Evolutionary conservation across 2,329 filamentous ascomycete species (phyloP), one percentile per base, ranked within the genome.

Genomic region (Xylaria sp.): DNA sequence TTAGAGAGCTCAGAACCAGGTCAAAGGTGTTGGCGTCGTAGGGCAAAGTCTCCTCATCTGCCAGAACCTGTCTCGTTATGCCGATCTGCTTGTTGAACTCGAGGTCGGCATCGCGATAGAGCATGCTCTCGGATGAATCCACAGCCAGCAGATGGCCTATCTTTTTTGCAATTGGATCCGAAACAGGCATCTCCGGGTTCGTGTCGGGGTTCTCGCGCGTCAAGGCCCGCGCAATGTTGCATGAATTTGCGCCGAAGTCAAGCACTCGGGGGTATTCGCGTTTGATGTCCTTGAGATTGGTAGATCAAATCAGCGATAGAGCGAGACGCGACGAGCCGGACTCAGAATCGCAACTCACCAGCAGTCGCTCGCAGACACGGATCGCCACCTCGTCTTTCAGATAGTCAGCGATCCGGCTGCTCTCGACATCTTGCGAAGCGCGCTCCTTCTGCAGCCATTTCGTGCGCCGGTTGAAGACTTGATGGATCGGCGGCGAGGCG

Each of bases 401-500:
- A 78, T 98, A 98, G 82, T 98, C 96, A 28, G 94, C 91, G 76
- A 92, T 88, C 18, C 95, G 88, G 78, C 94, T 94, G 71, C 86
- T 82, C 72, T 93, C 88, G 10, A 87, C 83, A 78, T 95, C 85
- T 55, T 85, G 79, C 0, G 93, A 94, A 0, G 94, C 92, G 70
- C 95, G 89, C 80, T 98, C 94, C 80, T 94, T 97, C 79, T 99
- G 96, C 58, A 96, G 83, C 85, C 92, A 94, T 85, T 99, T 99
- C 25, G 91, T 89, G 74, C 88, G 88, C 70, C 90, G 89, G 82
- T 97, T 97, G 88, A 99, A 99, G 80, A 99, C 92, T 74, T 98
- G 91, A 74, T 97, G 89, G 46, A 90, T 89, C 31, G 94, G 92
- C 49, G 89, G 89, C 69, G 93, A 92, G 1, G 93, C 86, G 23